phyloP scores from a whole-genome alignment of 768 basidiomycete species.

The Rhodocollybia butyracea region DNA sequence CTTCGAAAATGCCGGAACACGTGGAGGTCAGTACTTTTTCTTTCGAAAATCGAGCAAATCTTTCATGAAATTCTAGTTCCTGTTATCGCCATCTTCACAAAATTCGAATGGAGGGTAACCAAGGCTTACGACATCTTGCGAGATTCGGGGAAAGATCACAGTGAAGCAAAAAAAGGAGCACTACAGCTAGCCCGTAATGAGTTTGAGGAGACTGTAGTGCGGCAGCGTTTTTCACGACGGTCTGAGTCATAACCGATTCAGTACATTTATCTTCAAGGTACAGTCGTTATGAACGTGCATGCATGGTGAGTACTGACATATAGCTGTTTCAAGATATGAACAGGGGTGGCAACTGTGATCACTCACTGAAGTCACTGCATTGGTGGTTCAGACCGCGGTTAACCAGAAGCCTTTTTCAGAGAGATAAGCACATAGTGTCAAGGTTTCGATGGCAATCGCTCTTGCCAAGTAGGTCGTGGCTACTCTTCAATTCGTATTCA shows the following conservation, averaged over 20 bases:
- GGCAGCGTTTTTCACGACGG: background rate
- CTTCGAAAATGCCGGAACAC: background rate
- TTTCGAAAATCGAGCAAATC: too few relatives aligned
- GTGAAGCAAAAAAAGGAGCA: background rate
- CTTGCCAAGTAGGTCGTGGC: background rate
- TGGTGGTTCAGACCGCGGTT: background rate
- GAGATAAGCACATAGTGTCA: background rate
- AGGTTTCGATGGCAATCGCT: too few relatives aligned
- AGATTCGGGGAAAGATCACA: background rate
- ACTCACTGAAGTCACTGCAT: background rate
- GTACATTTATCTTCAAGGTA: too few relatives aligned
- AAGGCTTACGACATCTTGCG: too few relatives aligned
- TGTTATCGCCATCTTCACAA: constrained; percentile 5
- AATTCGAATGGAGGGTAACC: constrained; percentile 6
- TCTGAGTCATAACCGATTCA: background rate
- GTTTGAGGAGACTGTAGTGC: background rate
- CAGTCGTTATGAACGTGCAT: background rate
- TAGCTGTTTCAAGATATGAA: background rate
- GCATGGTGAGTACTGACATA: background rate
- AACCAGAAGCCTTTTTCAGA: background rate
- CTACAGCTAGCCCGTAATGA: background rate
- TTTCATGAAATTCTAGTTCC: too few relatives aligned
- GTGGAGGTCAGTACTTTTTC: background rate
- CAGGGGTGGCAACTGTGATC: background rate
- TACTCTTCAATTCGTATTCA: background rate